Evolutionary conservation across 2,329 filamentous ascomycete species (phyloP), one percentile per base, ranked within the genome.

Genomic region (Cadophora sp.): DNA sequence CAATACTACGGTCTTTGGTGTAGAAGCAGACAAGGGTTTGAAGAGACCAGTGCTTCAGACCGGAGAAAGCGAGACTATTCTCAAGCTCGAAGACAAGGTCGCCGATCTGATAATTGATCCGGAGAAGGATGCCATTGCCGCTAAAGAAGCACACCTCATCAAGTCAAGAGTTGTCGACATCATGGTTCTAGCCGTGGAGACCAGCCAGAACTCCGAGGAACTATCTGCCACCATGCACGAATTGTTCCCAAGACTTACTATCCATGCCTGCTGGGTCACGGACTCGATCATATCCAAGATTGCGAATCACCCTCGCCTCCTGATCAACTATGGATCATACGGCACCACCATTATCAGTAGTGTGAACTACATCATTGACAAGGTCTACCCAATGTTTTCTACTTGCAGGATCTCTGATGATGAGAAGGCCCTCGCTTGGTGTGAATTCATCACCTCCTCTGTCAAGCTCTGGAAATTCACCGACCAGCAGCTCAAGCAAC

Each of bases 231-330:
- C 20, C 11, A 33, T 58, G 1, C 18, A 43, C 9, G 20, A 16
- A 6, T 8, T 36, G 9, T 58, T 58, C n/a, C 53, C 53, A 7
- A 39, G 43, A n/a, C 30, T 36, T 18, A 33, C 36, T 3, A 22
- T 58, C 33, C 30, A 58, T 33, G n/a, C 36, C 14, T 41, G 30
- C 20, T 58, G 53, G 53, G 16, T 58, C n/a, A 43, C n/a, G 6
- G 18, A n/a, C 14, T 9, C 36, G 3, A 58, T 58, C 13, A 41
- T 24, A 8, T 4, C 11, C 9, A 18, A 16, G 33, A 24, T 43
- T 6, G 36, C 7, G 18, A 14, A 2, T 4, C 33, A 43, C 16
- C 53, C 53, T 8, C 39, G 39, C 2, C 33, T 58, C 11, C 30
- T 58, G 0, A 4, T 5, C 4, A 41, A 22, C 30, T 20, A 39